phyloP scores from a whole-genome alignment of 345 rosid species.

The Citrus medica region DNA sequence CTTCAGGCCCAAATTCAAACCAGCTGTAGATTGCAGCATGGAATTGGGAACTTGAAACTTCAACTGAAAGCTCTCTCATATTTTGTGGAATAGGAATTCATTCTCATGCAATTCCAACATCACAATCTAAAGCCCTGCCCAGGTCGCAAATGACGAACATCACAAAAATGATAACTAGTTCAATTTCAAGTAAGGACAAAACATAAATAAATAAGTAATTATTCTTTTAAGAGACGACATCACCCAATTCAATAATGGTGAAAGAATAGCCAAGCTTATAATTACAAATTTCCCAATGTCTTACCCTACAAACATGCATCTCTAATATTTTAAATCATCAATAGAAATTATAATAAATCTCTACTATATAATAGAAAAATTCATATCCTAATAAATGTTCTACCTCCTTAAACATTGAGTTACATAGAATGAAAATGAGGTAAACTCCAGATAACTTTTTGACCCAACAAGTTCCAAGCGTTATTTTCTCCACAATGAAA shows the following conservation, averaged over 20 bases:
- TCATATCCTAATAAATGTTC: neutral
- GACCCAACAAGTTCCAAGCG: neutral
- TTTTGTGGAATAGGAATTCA: neutral
- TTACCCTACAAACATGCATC: neutral
- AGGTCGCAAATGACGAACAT: neutral
- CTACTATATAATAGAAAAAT: neutral
- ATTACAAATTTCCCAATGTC: neutral
- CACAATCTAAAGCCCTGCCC: too few relatives aligned
- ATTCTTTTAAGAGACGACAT: neutral
- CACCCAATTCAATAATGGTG: neutral
- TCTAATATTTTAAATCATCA: neutral
- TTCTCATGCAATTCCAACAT: too few relatives aligned
- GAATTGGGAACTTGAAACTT: neutral
- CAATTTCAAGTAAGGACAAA: neutral
- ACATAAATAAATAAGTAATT: neutral
- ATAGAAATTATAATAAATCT: neutral
- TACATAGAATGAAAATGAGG: too few relatives aligned
- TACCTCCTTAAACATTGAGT: neutral
- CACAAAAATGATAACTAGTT: neutral
- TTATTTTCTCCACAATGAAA: neutral
- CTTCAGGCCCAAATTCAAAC: neutral
- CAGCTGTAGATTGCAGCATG: neutral
- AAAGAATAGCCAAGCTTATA: neutral
- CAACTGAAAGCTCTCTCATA: neutral
- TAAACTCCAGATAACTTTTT: neutral